phyloP scores from a whole-genome alignment of 2,329 filamentous ascomycete genomes.

The Diaporthe vaccinii region DNA sequence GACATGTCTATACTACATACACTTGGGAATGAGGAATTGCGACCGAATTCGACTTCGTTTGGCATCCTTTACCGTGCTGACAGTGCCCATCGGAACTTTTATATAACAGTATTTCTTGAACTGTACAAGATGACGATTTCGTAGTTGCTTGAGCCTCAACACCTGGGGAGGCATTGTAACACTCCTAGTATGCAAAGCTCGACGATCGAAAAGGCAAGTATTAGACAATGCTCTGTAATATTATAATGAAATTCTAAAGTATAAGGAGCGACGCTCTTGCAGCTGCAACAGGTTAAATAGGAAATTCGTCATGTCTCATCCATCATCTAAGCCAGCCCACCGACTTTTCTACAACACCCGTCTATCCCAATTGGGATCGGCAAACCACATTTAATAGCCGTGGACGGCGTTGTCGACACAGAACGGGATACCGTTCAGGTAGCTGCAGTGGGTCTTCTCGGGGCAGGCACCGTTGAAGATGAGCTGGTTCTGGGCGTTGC shows the following conservation, averaged over 20 bases:
- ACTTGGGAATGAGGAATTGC: too few relatives aligned
- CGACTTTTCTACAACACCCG: not conserved
- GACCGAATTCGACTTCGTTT: too few relatives aligned
- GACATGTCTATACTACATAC: too few relatives aligned
- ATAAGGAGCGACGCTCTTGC: constrained; percentile 8
- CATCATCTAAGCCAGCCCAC: not conserved
- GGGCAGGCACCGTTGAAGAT: constrained; percentile 41
- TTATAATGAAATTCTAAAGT: not conserved
- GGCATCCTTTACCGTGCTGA: too few relatives aligned
- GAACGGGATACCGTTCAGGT: constrained; percentile 37
- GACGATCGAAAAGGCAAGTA: not conserved
- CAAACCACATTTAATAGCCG: not conserved
- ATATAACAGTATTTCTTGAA: too few relatives aligned
- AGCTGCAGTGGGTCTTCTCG: constrained; percentile 35
- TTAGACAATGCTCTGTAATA: not conserved
- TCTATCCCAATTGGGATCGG: not conserved
- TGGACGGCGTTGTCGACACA: constrained; percentile 35
- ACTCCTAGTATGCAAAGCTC: too few relatives aligned
- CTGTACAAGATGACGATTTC: too few relatives aligned
- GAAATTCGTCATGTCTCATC: not conserved
- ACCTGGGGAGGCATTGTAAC: too few relatives aligned
- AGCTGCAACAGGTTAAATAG: not conserved
- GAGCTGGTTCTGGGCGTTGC: constrained; percentile 40
- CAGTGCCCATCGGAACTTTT: too few relatives aligned
- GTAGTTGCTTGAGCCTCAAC: not conserved